phyloP scores from a whole-genome alignment of 2,329 filamentous ascomycete genomes.

The Aureobasidium sp. region DNA sequence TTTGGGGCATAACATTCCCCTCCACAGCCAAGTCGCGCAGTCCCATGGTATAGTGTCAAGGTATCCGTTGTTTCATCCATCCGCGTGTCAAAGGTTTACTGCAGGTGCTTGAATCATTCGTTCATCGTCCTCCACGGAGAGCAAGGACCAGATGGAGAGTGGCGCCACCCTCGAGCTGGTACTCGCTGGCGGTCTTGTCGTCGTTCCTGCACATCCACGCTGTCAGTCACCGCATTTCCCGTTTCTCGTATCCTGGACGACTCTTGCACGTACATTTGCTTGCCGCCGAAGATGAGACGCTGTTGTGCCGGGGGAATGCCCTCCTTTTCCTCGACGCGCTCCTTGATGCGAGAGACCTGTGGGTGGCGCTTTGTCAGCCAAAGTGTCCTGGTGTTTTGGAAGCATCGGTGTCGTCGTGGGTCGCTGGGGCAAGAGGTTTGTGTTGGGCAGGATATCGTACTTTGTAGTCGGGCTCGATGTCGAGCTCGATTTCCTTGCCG shows the following conservation, averaged over 20 bases:
- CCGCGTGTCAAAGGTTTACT: neutral
- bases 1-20: neutral
- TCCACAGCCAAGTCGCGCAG: neutral
- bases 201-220: constrained; percentile 59
- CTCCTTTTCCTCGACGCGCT: constrained; percentile 98
- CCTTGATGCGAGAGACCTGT: constrained; percentile 92
- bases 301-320: constrained; percentile 96
- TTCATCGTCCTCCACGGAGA: constrained; percentile 63
- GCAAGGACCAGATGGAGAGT: constrained; percentile 94
- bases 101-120: neutral
- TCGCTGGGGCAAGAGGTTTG: neutral
- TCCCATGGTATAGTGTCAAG: neutral
- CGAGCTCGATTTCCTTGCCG: constrained; percentile 97
- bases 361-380: constrained; percentile 5
- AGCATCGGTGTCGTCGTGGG: neutral
- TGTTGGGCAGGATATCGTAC: constrained; percentile 39
- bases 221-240: neutral
- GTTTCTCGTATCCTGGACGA: neutral
- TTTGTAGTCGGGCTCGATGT: constrained; percentile 92
- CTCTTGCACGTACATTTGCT: constrained; percentile 67
- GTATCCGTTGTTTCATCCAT: neutral
- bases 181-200: constrained; percentile 86
- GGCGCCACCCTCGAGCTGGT: constrained; percentile 81
- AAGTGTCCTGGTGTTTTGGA: neutral
- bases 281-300: constrained; percentile 89